phyloP scores from a whole-genome alignment of 2,329 filamentous ascomycete genomes.

The Fusarium brevicatenulatum region DNA sequence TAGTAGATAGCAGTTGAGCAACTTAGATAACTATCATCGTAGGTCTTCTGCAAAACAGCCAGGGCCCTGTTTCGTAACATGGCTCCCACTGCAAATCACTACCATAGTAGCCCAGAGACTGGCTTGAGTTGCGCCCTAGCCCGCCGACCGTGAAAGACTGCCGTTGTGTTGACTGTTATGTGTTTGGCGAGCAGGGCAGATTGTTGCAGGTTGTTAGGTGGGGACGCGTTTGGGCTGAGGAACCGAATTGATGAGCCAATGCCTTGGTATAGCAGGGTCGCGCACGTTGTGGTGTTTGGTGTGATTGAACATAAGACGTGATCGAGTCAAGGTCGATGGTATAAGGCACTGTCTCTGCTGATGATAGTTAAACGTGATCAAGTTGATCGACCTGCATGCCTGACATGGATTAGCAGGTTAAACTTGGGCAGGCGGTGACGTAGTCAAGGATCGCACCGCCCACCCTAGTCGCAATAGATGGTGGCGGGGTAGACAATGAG shows the following conservation, averaged over 20 bases:
- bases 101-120: slow-evolving; percentile 45
- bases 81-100: slow-evolving; percentile 43
- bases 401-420: slow-evolving; percentile 24
- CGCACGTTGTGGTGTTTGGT: not conserved
- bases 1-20: slow-evolving; percentile 98
- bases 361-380: slow-evolving; percentile 32
- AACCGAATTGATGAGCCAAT: slow-evolving; percentile 5
- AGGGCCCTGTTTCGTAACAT: slow-evolving; percentile 67
- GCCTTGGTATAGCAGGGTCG: not conserved
- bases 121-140: slow-evolving; percentile 29
- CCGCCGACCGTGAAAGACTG: slow-evolving; percentile 21
- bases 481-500: slow-evolving; percentile 36
- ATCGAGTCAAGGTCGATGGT: slow-evolving; percentile 1
- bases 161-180: not conserved
- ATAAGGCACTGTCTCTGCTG: slow-evolving; percentile 6
- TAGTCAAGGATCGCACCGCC: slow-evolving; percentile 41
- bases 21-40: slow-evolving; percentile 94
- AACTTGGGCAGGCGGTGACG: slow-evolving; percentile 42
- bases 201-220: not conserved
- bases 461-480: slow-evolving; percentile 24
- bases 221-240: slow-evolving; percentile 11
- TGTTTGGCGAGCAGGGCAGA: slow-evolving; percentile 21
- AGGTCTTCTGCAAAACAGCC: slow-evolving; percentile 91
- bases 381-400: slow-evolving; percentile 19
- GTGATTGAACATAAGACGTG: not conserved